phyloP scores from a whole-genome alignment of 768 basidiomycete species.

The Mycena chlorophos region DNA sequence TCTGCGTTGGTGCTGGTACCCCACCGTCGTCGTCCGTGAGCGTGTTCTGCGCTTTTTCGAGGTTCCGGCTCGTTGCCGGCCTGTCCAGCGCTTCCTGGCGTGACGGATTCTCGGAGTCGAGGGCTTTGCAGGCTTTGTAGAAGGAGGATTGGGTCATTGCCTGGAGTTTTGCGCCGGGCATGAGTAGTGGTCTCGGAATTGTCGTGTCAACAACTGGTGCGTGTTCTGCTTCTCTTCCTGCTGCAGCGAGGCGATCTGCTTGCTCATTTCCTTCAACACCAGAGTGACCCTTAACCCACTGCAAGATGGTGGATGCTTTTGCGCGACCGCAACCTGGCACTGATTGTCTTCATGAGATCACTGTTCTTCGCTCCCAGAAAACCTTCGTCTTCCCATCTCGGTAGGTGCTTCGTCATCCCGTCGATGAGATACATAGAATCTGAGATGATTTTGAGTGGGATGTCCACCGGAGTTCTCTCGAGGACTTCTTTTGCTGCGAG shows the following conservation, averaged over 20 bases:
- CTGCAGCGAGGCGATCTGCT: constrained; percentile 14
- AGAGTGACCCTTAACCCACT: constrained; percentile 25
- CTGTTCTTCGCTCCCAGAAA: constrained; percentile 14
- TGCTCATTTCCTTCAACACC: constrained; percentile 16
- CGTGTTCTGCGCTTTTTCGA: neutral
- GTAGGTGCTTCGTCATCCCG: constrained; percentile 16
- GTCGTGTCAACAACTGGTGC: constrained; percentile 2
- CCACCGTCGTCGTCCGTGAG: neutral
- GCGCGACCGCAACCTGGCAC: constrained; percentile 3
- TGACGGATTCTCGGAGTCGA: neutral
- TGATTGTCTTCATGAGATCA: neutral
- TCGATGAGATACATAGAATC: constrained; percentile 21
- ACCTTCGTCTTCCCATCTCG: constrained; percentile 5
- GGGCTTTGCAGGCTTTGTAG: neutral
- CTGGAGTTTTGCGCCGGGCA: constrained; percentile 9
- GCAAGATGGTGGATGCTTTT: constrained; percentile 15
- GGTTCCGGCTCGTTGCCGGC: neutral
- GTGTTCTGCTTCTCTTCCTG: constrained; percentile 5
- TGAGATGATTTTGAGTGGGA: constrained; percentile 10
- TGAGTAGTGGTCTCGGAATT: constrained; percentile 1
- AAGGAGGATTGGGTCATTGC: constrained; percentile 6
- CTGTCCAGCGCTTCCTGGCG: constrained; percentile 3
- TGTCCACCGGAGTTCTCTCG: neutral
- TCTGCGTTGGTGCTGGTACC: neutral
- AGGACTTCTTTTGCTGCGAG: constrained; percentile 3